Base-by-base conservation (phyloP, 2,329 filamentous ascomycete genomes). In the Colletotrichum somersetense region DNA sequence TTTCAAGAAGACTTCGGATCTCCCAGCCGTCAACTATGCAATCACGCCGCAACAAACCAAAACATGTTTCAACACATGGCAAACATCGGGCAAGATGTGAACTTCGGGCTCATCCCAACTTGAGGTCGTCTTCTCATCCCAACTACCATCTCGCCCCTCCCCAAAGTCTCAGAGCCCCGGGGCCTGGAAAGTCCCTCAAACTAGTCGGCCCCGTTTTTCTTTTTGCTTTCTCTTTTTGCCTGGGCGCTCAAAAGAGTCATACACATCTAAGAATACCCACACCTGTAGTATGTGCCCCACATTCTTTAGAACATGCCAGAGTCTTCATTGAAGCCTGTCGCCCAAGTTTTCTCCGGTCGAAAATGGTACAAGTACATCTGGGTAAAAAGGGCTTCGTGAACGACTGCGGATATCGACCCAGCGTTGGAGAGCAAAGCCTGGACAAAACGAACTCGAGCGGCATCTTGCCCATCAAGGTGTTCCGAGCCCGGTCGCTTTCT, bases 51-150 rank as follows among this genome's bases (percentile, higher is more conserved):
- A 44, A 38, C 20, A 42, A 35, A 38, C 12, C 61, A 46, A 67
- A 65, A 72, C 66, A 72, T 65, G 61, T 72, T 72, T 72, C 69
- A 72, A 44, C 58, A 53, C n/a, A 38, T 33, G 20, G 23, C 46
- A 62, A 59, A 61, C 58, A 68, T 46, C 57, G 46, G 59, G 14
- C 18, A 30, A 30, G 26, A 7, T 44, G 44, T n/a, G 68, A 33
- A n/a, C 40, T 48, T 50, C 40, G 56, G 66, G 61, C 48, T 65
- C 70, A n/a, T 72, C 66, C 61, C 66, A 72, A 61, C 46, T 62
- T 8, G 14, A 18, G 55, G 6, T 42, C 56, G 35, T 16, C 56
- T 53, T 55, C 59, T 70, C 70, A 16, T 72, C 70, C 70, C 64
- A 72, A 72, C 55, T 40, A 5, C 48, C 14, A 26, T 12, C 26